Evolutionary conservation across 2,329 filamentous ascomycete species (phyloP).

Genomic region (Aspergillus ochraceus): DNA sequence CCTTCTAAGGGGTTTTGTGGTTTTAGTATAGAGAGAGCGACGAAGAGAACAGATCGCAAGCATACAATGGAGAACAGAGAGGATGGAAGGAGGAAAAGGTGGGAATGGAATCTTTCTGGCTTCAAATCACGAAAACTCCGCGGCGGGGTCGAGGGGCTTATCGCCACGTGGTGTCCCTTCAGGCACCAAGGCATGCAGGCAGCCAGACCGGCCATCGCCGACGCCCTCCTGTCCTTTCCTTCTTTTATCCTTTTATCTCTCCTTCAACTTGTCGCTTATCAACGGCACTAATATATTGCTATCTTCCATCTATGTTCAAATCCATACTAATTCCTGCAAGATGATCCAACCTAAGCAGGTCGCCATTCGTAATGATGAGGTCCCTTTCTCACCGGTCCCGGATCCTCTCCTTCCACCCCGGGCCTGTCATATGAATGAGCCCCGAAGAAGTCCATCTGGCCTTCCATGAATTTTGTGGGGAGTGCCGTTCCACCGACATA

Average conservation of each 20-base stretch:
- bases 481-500: conserved; percentile 60
- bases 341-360: conserved; percentile 17
- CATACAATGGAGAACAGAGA: conserved; percentile 13
- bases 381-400: conserved; percentile 55
- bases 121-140: background rate
- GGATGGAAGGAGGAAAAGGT: background rate
- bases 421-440: conserved; percentile 62
- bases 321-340: background rate
- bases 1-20: conserved; percentile 27
- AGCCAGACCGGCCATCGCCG: background rate
- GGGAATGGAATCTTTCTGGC: background rate
- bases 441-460: conserved; percentile 70
- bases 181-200: conserved; percentile 18
- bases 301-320: no score
- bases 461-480: conserved; percentile 69
- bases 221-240: background rate
- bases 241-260: background rate
- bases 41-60: conserved; percentile 1
- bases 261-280: no score
- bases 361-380: conserved; percentile 66
- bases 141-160: conserved; percentile 20
- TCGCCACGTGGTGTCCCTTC: conserved; percentile 26
- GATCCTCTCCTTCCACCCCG: conserved; percentile 52
- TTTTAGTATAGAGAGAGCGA: conserved; percentile 13
- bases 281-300: no score